Conservation (phyloP, 2,329 filamentous ascomycete genomes). For the Tolypocladium nubicola region DNA sequence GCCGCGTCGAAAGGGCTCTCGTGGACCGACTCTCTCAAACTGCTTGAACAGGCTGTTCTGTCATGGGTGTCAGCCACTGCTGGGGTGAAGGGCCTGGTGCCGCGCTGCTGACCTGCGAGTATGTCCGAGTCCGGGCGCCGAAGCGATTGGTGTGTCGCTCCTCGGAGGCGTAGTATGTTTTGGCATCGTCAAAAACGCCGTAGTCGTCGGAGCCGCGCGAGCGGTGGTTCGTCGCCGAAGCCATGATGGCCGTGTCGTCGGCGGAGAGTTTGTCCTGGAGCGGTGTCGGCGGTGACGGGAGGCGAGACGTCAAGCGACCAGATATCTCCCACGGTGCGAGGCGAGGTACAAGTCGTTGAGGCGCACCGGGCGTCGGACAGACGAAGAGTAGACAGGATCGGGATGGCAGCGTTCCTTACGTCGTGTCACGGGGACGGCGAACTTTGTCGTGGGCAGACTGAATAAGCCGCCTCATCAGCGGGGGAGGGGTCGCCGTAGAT, state of each 20-base stretch:
- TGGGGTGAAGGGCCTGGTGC: not conserved
- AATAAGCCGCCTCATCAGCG: not conserved
- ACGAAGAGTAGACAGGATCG: not conserved
- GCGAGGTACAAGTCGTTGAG: not conserved
- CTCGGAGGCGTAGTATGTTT: slow-evolving; percentile 48
- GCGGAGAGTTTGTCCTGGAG: not conserved
- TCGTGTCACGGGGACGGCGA: not conserved
- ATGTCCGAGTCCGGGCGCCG: slow-evolving; percentile 43
- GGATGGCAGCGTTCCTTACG: not conserved
- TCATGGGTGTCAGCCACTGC: slow-evolving; percentile 14
- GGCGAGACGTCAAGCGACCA: not conserved
- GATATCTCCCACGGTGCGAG: not conserved
- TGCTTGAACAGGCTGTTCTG: slow-evolving; percentile 45
- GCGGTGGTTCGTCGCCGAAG: slow-evolving; percentile 16
- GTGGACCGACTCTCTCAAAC: slow-evolving; percentile 38
- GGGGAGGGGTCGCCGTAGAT: not conserved
- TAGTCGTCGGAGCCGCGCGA: slow-evolving; percentile 33
- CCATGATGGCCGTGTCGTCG: slow-evolving; percentile 10
- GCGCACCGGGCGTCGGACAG: not conserved
- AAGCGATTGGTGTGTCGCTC: slow-evolving; percentile 39
- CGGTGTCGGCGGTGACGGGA: not conserved
- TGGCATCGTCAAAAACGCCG: slow-evolving; percentile 44
- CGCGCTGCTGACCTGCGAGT: slow-evolving; percentile 36
- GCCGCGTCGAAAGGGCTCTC: slow-evolving; percentile 45
- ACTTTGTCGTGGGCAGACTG: not conserved